Conservation (phyloP, 2,329 filamentous ascomycete species). For the Arthrinium phaeospermum region DNA sequence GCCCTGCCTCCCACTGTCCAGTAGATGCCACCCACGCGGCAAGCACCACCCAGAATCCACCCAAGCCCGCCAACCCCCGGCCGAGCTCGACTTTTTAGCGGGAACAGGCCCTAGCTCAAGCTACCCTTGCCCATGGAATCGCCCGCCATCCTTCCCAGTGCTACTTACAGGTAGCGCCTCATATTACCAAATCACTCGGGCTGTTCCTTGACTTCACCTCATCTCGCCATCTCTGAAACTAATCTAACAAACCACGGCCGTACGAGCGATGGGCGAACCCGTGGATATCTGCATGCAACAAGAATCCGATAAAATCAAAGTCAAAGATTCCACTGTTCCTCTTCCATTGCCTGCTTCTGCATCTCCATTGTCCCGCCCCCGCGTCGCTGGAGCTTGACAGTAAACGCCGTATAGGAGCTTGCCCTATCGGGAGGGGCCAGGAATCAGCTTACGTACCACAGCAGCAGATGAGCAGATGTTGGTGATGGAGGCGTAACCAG, state of each 20-base stretch:
- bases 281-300: neutral
- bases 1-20: neutral
- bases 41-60: neutral
- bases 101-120: slow-evolving; percentile 15
- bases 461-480: neutral
- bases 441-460: slow-evolving; percentile 10
- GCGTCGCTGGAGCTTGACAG: neutral
- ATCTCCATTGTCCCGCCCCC: neutral
- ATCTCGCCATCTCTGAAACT: neutral
- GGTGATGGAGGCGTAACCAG: neutral
- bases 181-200: neutral
- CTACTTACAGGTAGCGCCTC: neutral
- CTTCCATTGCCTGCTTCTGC: neutral
- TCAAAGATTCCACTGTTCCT: neutral
- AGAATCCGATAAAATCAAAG: too few relatives aligned
- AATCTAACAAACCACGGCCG: neutral
- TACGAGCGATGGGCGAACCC: neutral
- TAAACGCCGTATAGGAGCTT: neutral
- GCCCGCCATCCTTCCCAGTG: too few relatives aligned
- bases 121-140: neutral
- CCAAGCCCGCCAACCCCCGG: slow-evolving; percentile 2
- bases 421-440: neutral
- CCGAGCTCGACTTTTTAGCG: slow-evolving; percentile 12
- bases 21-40: slow-evolving; percentile 6
- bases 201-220: neutral